Evolutionary conservation across 345 rosid species (phyloP), one percentile per base, ranked within the genome.

Genomic region (Lenwebbia sp.): DNA sequence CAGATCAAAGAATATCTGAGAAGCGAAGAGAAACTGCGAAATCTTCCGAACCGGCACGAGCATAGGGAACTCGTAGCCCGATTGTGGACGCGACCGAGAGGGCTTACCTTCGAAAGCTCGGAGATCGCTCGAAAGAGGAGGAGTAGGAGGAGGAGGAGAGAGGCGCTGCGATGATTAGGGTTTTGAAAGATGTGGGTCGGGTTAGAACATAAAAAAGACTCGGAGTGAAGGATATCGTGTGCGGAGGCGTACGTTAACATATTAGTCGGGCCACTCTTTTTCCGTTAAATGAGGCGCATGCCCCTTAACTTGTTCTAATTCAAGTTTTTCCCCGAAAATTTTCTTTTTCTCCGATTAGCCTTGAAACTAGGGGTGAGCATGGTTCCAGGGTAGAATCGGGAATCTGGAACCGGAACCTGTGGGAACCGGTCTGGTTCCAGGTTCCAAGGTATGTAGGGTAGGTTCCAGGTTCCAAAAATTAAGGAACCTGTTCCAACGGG

Each of bases 121-220:
- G 13, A 33, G 57, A 82, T 82, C 82, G 85, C 54, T 62, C 21
- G 30, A 84, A 37, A n/a, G 82, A 25, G 19, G 55, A 28, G 44
- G 13, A 50, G 53, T 23, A n/a, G 28, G 51, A 3, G 37, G 7
- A 28, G 87, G 25, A 11, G 25, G 49, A 60, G 33, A 53, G 85
- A 62, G 82, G 85, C 58, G 82, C 82, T 83, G 3, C 26, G 85
- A 51, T 26, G 85, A 53, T 53, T 86, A 86, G 88, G 88, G 85
- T 86, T 86, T 86, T 62, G 62, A 56, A 17, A 55, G 12, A 13
- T 54, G 78, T 13, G 81, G 40, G 40, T 26, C 54, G 41, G 60
- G 44, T 30, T 60, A 14, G 5, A 44, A 44, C 54, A 25, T 55
- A 60, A 44, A 33, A 44, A 54, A 22, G 41, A 10, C 83, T 19